Percentiles rank a stretch among this genome's conserved stretches.
phyloP scores from a whole-genome alignment of 179 eudicot genomes.

The Actinidia chinensis region DNA sequence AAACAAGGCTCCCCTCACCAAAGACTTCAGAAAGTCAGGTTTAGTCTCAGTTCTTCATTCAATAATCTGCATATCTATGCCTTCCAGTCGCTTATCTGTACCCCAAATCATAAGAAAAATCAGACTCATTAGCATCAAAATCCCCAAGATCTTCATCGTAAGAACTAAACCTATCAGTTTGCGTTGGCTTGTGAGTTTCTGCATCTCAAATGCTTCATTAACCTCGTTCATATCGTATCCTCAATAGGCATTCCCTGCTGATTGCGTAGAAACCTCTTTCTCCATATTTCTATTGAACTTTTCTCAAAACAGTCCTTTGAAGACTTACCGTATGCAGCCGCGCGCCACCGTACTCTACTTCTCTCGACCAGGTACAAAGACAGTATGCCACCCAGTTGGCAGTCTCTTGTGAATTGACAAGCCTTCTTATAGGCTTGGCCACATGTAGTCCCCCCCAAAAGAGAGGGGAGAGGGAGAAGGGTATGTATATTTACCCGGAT shows the following conservation, averaged over 20 bases:
- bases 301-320: conserved; percentile 47
- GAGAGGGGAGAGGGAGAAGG: too few relatives aligned
- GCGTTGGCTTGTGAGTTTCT: conserved; percentile 36
- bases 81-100: conserved; percentile 62
- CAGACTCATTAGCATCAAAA: conserved; percentile 43
- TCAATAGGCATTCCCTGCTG: conserved; percentile 32
- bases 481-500: conserved; percentile 65
- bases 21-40: conserved; percentile 27
- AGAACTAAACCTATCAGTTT: conserved; percentile 55
- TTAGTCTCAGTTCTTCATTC: conserved; percentile 27
- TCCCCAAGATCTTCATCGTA: conserved; percentile 54
- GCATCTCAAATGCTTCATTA: conserved; percentile 66
- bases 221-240: conserved; percentile 60
- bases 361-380: conserved; percentile 91
- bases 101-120: conserved; percentile 37
- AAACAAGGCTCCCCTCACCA: conserved; percentile 35
- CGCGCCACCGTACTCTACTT: conserved; percentile 75
- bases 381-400: conserved; percentile 94
- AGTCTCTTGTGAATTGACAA: conserved; percentile 82
- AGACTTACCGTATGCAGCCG: conserved; percentile 71
- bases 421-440: conserved; percentile 85
- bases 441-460: conserved; percentile 70
- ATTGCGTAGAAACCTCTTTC: conserved; percentile 25
- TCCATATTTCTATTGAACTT: conserved; percentile 26
- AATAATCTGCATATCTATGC: conserved; percentile 35